Conservation (phyloP, 441 rosid species). For the Croton setiger region DNA sequence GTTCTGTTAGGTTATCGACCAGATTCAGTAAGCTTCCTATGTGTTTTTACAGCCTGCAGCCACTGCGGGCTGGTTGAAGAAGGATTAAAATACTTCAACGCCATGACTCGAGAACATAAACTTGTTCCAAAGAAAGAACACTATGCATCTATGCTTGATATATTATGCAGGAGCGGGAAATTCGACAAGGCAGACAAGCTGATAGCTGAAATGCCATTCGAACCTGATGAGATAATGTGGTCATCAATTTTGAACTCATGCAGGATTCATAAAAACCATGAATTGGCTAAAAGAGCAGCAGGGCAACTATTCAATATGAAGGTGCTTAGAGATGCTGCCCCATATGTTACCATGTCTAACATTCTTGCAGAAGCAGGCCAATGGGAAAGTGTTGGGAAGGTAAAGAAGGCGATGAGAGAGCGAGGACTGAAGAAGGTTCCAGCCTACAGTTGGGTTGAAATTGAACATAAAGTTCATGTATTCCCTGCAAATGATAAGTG, state of each 20-base stretch:
- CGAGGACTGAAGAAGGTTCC: constrained; percentile 66
- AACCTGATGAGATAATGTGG: constrained; percentile 82
- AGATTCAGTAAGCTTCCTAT: constrained; percentile 75
- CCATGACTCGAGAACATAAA: constrained; percentile 45
- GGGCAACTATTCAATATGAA: constrained; percentile 57
- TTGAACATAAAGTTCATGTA: constrained; percentile 49
- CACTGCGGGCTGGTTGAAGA: constrained; percentile 73
- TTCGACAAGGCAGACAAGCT: constrained; percentile 63
- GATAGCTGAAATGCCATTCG: constrained; percentile 63
- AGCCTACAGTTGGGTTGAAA: constrained; percentile 83
- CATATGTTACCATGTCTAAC: constrained; percentile 77
- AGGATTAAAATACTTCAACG: constrained; percentile 50
- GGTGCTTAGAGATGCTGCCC: constrained; percentile 67
- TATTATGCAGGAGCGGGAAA: constrained; percentile 58
- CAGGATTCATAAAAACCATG: constrained; percentile 70
- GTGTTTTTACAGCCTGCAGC: constrained; percentile 72
- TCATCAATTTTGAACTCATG: constrained; percentile 80
- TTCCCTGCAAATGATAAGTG: constrained; percentile 59
- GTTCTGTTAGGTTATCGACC: constrained; percentile 56
- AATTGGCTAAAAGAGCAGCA: constrained; percentile 66
- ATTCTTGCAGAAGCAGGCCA: constrained; percentile 64
- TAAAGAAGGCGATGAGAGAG: constrained; percentile 75
- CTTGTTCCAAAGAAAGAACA: constrained; percentile 58
- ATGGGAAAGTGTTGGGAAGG: constrained; percentile 61
- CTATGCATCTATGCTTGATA: constrained; percentile 65